A percentile compares a stretch with the other conserved stretches of the same genome.
Conservation (phyloP, 106 monocot genomes). For the Dioscorea alata region DNA sequence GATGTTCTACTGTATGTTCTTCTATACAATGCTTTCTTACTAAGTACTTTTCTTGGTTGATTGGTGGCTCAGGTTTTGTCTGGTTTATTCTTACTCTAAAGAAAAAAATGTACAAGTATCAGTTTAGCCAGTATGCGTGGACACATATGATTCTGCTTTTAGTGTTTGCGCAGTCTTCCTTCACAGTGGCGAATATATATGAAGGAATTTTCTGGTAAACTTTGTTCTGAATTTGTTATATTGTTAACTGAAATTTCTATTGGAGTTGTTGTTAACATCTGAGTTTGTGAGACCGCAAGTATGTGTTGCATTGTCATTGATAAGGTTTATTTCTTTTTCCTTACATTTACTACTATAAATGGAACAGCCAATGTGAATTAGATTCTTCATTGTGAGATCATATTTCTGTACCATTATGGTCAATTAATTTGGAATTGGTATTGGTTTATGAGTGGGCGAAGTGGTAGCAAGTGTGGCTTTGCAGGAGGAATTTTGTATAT, state of each 20-base stretch:
- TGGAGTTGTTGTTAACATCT: neutral
- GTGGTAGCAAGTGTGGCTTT: too few relatives aligned
- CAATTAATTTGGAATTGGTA: too few relatives aligned
- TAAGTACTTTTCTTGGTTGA: neutral
- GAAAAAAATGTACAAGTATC: conserved; percentile 90
- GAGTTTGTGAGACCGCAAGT: too few relatives aligned
- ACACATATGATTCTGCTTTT: conserved; percentile 86
- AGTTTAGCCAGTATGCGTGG: conserved; percentile 86
- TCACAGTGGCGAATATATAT: conserved; percentile 93
- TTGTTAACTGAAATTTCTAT: neutral
- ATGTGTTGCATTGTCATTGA: too few relatives aligned
- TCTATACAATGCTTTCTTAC: neutral
- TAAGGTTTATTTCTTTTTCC: too few relatives aligned
- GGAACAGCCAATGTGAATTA: too few relatives aligned
- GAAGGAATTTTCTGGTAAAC: conserved; percentile 98
- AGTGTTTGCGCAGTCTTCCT: conserved; percentile 78
- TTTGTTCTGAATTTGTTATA: neutral
- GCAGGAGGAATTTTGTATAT: too few relatives aligned
- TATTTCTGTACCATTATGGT: too few relatives aligned
- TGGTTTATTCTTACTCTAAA: conserved; percentile 96
- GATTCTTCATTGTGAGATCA: too few relatives aligned
- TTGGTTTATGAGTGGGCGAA: too few relatives aligned
- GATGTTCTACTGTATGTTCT: too few relatives aligned
- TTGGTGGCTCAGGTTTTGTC: conserved; percentile 57
- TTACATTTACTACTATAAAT: too few relatives aligned